These are phyloP conservation scores for Ophiocordyceps unilateralis DNA, from an alignment of 2,329 filamentous ascomycete species.

Conservation along the genomic window DNA sequence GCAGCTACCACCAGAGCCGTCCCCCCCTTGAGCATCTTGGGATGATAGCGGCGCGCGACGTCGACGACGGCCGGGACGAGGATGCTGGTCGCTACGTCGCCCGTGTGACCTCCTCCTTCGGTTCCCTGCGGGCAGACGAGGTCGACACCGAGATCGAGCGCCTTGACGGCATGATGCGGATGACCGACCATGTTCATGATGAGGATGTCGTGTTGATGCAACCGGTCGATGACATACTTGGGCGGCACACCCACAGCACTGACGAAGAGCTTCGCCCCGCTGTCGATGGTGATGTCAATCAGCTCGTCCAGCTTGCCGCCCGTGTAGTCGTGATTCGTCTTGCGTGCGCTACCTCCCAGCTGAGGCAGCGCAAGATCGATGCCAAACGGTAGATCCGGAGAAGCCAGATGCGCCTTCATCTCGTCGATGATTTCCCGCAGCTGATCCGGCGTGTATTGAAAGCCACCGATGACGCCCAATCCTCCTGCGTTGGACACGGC, in stretches of 20 bases:
- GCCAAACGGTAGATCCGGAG: slow-evolving; percentile 64
- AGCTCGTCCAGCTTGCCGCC: slow-evolving; percentile 74
- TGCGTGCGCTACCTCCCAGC: slow-evolving; percentile 64
- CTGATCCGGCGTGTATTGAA: slow-evolving; percentile 56
- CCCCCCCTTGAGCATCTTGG: slow-evolving; percentile 48
- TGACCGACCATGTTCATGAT: slow-evolving; percentile 98
- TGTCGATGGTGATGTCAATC: slow-evolving; percentile 70
- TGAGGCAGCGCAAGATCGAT: slow-evolving; percentile 85
- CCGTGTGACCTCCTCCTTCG: slow-evolving; percentile 87
- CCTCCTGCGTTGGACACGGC: slow-evolving; percentile 82
- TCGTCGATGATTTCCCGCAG: slow-evolving; percentile 70
- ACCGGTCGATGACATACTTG: slow-evolving; percentile 47
- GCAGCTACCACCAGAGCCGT: slow-evolving; percentile 69
- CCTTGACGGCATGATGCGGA: slow-evolving; percentile 80
- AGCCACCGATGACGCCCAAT: slow-evolving; percentile 57
- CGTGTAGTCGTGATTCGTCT: slow-evolving; percentile 94
- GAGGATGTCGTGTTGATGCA: slow-evolving; percentile 66
- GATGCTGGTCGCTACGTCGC: slow-evolving; percentile 71
- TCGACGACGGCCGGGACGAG: slow-evolving; percentile 79
- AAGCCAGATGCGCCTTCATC: slow-evolving; percentile 56
- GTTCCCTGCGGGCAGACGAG: slow-evolving; percentile 85
- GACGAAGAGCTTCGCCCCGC: slow-evolving; percentile 74
- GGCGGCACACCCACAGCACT: slow-evolving; percentile 80
- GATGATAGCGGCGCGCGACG: slow-evolving; percentile 56
- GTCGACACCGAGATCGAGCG: slow-evolving; percentile 71